Base-by-base conservation (phyloP, 2,329 filamentous ascomycete genomes). In the Hypoxylon sp. region DNA sequence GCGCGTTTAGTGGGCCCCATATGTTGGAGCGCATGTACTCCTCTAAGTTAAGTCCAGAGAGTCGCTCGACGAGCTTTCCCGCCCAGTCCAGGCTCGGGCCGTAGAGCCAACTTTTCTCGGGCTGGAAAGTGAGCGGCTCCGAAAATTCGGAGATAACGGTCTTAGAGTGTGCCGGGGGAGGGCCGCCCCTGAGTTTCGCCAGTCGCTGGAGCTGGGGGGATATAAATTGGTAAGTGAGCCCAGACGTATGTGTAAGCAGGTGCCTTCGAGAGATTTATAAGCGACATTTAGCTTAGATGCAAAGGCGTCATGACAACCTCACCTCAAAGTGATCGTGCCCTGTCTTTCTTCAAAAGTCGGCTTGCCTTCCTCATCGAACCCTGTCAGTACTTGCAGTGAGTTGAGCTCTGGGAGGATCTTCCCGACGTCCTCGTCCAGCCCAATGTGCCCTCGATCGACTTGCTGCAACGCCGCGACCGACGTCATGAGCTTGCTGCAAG, bases 31-130 rank as follows among this genome's bases (percentile, higher is more conserved):
- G 75, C 69, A 87, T 79, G 51, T 79, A 81, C 1, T 82, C 79
- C 2, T 82, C 78, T 2, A 88, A 75, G 0, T 78, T 80, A 7
- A 72, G 57, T 0, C 81, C 80, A 0, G 84, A 84, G 0, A 84
- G 72, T 0, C 80, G 77, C 69, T 87, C 85, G 1, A 88, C 78
- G 0, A 87, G 76, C 0, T 80, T 78, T 2, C 86, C 86, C 0
- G 82, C 83, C 85, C 85, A 88, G 75, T 89, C 86, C 1, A 84
- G 73, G 1, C 81, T 79, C 0, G 80, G 69, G 0, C 84, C 81
- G 66, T 88, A 88, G 67, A 79, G 78, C 85, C 85, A 89, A 2
- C 78, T 75, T 0, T 77, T 74, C 0, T 86, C 86, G 0, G 86
- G 87, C 60, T 89, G 83, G 67, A 81, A 86, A 9, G 74, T 55